Conservation (phyloP, 805 yeast genomes). For the Saccharomycopsis javanensis region DNA sequence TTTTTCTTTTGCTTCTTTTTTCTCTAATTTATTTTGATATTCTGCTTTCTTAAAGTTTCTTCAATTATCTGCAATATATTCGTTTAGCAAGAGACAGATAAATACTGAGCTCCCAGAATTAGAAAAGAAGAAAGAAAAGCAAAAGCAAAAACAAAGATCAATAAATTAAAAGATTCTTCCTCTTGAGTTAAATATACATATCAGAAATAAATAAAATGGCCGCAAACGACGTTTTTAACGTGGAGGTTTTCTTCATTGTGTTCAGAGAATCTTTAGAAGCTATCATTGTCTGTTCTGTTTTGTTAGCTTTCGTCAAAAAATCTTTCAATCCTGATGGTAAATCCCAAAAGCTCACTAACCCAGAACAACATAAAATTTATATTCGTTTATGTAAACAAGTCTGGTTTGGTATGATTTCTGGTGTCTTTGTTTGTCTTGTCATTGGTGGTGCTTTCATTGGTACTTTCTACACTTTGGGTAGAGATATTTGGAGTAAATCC, state of each 20-base stretch:
- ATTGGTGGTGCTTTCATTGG: constrained; percentile 94
- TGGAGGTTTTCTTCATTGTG: constrained; percentile 71
- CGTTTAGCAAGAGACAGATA: no score
- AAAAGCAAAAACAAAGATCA: no score
- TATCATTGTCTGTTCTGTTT: constrained; percentile 79
- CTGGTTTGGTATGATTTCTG: constrained; percentile 72
- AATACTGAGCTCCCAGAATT: no score
- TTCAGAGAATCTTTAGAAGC: constrained; percentile 95
- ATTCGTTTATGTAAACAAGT: constrained; percentile 65
- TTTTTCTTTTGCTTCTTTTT: no score
- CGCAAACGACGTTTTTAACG: constrained; percentile 11
- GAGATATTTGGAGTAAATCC: constrained; percentile 75
- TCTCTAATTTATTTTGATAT: no score
- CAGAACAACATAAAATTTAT: constrained; percentile 33
- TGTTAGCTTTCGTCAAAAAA: constrained; percentile 85
- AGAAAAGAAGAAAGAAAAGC: no score
- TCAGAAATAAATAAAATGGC: no score
- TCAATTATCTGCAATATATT: no score
- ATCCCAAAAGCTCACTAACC: not conserved
- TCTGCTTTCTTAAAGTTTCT: no score
- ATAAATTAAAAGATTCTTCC: no score
- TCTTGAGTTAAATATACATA: no score
- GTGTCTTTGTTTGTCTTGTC: constrained; percentile 68
- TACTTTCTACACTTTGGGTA: constrained; percentile 71
- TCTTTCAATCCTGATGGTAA: constrained; percentile 41